phyloP scores from a whole-genome alignment of 2,329 filamentous ascomycete genomes.

The Penicillium olsonii region DNA sequence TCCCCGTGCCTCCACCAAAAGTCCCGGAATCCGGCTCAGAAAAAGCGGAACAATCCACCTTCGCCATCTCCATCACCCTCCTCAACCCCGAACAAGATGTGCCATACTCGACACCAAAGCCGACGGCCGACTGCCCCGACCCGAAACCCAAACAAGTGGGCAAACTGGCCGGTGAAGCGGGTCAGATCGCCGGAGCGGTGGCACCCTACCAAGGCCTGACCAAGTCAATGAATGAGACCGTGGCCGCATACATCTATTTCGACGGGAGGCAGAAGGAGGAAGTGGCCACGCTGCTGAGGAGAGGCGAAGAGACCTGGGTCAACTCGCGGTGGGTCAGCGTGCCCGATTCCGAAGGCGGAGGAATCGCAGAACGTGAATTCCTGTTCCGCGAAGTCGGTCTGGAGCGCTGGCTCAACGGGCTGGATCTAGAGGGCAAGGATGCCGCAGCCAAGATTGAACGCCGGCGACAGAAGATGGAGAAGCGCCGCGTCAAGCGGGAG shows the following conservation, averaged over 20 bases:
- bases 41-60: constrained; percentile 89
- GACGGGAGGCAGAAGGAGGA: constrained; percentile 94
- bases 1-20: constrained; percentile 88
- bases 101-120: constrained; percentile 86
- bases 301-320: constrained; percentile 98
- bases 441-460: constrained; percentile 76
- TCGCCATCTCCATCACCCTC: constrained; percentile 96
- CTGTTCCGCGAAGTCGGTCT: constrained; percentile 95
- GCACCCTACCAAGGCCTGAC: constrained; percentile 90
- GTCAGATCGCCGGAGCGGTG: constrained; percentile 60
- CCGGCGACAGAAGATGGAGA: constrained; percentile 71
- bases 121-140: constrained; percentile 72
- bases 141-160: constrained; percentile 82
- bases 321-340: constrained; percentile 98
- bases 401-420: constrained; percentile 92
- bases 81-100: constrained; percentile 85
- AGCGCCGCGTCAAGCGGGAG: constrained; percentile 73
- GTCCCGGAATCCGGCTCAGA: constrained; percentile 67
- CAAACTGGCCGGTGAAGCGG: constrained; percentile 59
- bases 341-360: constrained; percentile 85
- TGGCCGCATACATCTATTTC: constrained; percentile 98
- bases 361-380: constrained; percentile 93
- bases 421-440: constrained; percentile 92
- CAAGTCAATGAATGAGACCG: constrained; percentile 90
- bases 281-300: constrained; percentile 86